Evolutionary conservation across 352 stramenopile genomes (phyloP).

Genomic region (Saprolegnia diclina): DNA sequence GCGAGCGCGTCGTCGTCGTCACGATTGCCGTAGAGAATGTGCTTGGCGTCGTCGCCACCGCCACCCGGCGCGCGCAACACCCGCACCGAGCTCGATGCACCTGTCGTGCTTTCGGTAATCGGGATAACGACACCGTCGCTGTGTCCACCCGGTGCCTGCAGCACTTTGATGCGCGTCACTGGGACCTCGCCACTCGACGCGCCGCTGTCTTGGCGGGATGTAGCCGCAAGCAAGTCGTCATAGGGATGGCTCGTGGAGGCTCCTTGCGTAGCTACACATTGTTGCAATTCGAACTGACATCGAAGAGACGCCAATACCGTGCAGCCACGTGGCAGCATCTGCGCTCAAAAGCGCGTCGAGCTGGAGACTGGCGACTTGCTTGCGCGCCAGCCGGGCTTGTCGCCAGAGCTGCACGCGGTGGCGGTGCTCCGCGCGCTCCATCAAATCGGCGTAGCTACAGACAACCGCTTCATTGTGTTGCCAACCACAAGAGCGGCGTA

Average conservation of each 20-base stretch:
- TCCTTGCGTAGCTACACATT: no score
- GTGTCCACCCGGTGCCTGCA: not conserved
- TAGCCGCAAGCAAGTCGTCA: not conserved
- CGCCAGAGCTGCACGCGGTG: conserved; percentile 10
- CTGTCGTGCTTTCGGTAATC: no score
- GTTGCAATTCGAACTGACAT: no score
- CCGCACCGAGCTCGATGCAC: no score
- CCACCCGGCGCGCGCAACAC: no score
- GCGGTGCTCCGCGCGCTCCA: conserved; percentile 3
- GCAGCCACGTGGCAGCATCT: conserved; percentile 3
- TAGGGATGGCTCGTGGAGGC: no score
- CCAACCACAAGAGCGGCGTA: not conserved
- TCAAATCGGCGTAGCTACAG: conserved; percentile 12
- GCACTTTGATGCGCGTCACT: not conserved
- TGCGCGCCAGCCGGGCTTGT: conserved; percentile 8
- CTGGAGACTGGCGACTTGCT: not conserved
- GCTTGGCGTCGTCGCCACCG: no score
- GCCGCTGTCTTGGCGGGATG: not conserved
- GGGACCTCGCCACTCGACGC: not conserved
- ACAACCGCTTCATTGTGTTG: no score
- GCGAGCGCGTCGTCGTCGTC: no score
- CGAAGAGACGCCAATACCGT: not conserved
- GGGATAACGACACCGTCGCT: no score
- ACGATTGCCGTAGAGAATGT: no score
- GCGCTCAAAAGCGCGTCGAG: not conserved